Evolutionary conservation across 768 basidiomycete species (phyloP), one percentile per base, ranked within the genome.

Genomic region (Tricholoma furcatifolium): DNA sequence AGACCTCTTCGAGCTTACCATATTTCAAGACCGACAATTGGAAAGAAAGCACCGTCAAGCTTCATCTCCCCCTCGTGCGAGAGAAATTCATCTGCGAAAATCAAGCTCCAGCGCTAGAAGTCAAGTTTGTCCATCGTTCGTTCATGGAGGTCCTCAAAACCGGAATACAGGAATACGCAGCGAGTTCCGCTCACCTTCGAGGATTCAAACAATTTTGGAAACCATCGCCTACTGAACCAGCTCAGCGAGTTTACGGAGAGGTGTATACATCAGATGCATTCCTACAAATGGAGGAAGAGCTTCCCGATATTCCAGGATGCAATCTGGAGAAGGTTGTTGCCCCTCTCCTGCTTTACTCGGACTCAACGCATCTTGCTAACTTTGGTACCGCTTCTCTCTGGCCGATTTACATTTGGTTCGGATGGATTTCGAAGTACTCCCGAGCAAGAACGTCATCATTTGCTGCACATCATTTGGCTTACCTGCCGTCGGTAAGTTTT

Each of bases 281-380:
- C 12, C 14, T 51, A 14, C 20, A 35, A 15, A 23, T 35, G n/a
- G 8, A 51, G 15, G 32, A 51, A 21, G 32, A 18, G 15, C 23
- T 49, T 18, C 44, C 58, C 20, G 24, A 47, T 12, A 35, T 51
- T 2, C 47, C 53, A 3, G 43, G 44, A 24, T 53, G 55, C 21
- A 43, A 57, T 12, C 56, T 63, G 1, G 64, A 69, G 43, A 44
- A 21, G 3, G 63, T 61, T 6, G 50, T 71, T 56, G 63, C 58
- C 2, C 52, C 57, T 0, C 24, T 62, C 8, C 68, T 71, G 65
- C 55, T 66, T 17, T 70, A 66, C 60, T 56, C 55, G 1, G 55
- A 59, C 36, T 56, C 51, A 17, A 59, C 55, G 60, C 58, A n/a
- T n/a, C n/a, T n/a, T n/a, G n/a, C n/a, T n/a, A n/a, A n/a, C n/a